phyloP scores from a whole-genome alignment of 805 yeast genomes.

The Dipodascopsis uninucleata region DNA sequence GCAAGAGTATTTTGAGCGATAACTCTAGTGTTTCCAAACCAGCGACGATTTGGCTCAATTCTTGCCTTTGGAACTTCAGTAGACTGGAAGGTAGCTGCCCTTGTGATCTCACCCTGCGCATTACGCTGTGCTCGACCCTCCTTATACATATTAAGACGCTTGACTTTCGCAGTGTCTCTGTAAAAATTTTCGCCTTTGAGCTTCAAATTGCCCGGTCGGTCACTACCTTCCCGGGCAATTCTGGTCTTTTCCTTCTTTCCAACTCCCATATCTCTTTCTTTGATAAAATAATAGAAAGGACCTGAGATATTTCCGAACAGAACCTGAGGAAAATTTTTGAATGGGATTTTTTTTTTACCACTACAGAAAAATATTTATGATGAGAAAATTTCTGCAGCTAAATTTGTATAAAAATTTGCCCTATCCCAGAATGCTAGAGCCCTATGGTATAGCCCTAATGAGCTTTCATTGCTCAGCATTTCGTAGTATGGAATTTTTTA shows the following conservation, averaged over 20 bases:
- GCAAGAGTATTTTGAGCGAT: conserved; percentile 93
- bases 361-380: too few species aligned
- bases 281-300: background rate
- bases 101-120: conserved; percentile 78
- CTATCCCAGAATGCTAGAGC: too few species aligned
- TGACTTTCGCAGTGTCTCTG: conserved; percentile 42
- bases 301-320: too few species aligned
- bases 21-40: conserved; percentile 98
- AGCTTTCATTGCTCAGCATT: too few species aligned
- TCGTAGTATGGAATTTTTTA: too few species aligned
- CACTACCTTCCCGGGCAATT: conserved; percentile 70
- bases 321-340: too few species aligned
- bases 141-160: conserved; percentile 87
- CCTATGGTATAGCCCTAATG: too few species aligned
- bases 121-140: conserved; percentile 84
- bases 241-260: conserved; percentile 88
- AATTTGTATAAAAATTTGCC: too few species aligned
- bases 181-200: conserved; percentile 97
- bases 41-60: conserved; percentile 91
- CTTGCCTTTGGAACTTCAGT: conserved; percentile 86
- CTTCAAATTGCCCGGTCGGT: conserved; percentile 75
- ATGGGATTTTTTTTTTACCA: too few species aligned
- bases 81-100: conserved; percentile 85
- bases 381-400: too few species aligned
- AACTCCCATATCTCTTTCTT: conserved; percentile 64